Base-by-base conservation (phyloP, 1,139 yeast species). In the Candida glucosophila region DNA sequence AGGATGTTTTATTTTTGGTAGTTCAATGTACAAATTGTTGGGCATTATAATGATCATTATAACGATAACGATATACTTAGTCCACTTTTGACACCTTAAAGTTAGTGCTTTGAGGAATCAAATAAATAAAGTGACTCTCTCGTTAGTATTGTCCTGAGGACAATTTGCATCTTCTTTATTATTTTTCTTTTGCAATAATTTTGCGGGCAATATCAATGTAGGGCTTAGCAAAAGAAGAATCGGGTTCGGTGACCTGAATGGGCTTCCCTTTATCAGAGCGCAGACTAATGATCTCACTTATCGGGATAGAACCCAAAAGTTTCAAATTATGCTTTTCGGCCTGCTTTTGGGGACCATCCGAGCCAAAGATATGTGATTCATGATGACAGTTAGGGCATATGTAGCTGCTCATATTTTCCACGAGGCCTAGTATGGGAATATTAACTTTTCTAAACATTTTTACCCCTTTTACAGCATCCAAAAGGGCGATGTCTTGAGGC, bases 401-500 rank as follows among this genome's bases (percentile, higher is more conserved):
- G 43, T 64, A 82, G 37, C 69, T 67, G 39, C 92, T 77, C 95
- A 83, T 83, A 43, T 83, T 83, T 44, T 83, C 85, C 0, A 85
- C 86, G 39, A 83, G 47, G 0, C 95, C 95, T 15, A 78, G 43
- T 0, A 83, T 56, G 0, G 93, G 93, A n/a, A 81, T 73, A 14
- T 70, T 54, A 17, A 82, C 82, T 39, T 80, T 78, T 8, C 70
- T 55, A 48, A 79, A 83, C 90, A 83, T 77, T 11, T 80, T 59
- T 11, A 83, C 73, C 1, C 95, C 95, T 37, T 85, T 75, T 9
- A 77, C 73, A 0, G 86, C 94, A 46, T 83, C 95, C 5, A 79
- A 67, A 14, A 83, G 51, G 0, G 95, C 94, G 26, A 83, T 73
- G 38, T 83, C 95, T 44, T 83, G 95, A 0, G 94, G 92, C 0